phyloP scores from a whole-genome alignment of 108 stramenopile species.

The Stephanodiscus triporus region DNA sequence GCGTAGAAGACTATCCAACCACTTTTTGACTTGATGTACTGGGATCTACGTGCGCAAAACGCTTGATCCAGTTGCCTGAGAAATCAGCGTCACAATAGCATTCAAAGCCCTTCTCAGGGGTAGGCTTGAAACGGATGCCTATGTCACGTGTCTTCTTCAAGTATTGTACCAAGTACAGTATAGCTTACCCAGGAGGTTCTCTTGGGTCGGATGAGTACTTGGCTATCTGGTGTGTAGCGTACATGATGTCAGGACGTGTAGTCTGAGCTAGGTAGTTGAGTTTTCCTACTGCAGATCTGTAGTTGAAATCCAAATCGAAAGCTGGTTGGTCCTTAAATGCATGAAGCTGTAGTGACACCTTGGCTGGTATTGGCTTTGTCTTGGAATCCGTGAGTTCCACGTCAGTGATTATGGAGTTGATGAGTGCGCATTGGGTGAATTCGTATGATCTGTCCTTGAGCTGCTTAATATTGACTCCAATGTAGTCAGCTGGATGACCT shows the following conservation, averaged over 20 bases:
- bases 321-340: neutral
- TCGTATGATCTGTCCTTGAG: slow-evolving; percentile 31
- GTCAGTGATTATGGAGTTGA: slow-evolving; percentile 37
- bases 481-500: slow-evolving; percentile 52
- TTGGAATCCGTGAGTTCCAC: neutral
- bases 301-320: slow-evolving; percentile 41
- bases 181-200: slow-evolving; percentile 12
- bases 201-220: too few relatives aligned
- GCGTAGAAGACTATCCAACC: slow-evolving; percentile 33
- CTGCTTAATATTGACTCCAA: slow-evolving; percentile 44
- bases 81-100: slow-evolving; percentile 12
- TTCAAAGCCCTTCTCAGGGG: slow-evolving; percentile 3
- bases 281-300: slow-evolving; percentile 35
- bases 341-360: neutral
- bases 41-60: neutral
- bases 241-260: slow-evolving; percentile 45
- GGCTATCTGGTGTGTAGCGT: slow-evolving; percentile 36
- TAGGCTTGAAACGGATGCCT: neutral
- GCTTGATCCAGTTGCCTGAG: neutral
- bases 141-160: slow-evolving; percentile 18
- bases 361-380: neutral
- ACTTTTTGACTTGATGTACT: neutral
- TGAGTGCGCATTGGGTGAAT: slow-evolving; percentile 53
- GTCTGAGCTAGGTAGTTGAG: slow-evolving; percentile 45
- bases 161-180: slow-evolving; percentile 18